Conservation (phyloP, 768 basidiomycete genomes). For the Leucocoprinus sp. region DNA sequence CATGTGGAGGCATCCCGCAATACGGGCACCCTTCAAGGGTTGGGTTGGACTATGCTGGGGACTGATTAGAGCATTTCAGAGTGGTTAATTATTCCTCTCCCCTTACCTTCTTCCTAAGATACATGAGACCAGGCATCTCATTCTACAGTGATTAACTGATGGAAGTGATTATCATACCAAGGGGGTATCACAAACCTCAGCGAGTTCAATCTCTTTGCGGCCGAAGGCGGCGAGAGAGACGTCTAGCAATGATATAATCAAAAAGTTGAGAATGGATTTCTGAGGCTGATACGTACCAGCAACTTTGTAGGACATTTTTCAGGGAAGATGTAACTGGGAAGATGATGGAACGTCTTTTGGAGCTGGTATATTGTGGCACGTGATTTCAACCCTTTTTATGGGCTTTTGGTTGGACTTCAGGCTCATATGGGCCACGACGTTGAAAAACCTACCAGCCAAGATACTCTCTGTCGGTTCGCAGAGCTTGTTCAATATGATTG, state of each 20-base stretch:
- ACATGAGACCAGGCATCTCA: slow-evolving; percentile 96
- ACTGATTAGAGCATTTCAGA: slow-evolving; percentile 15
- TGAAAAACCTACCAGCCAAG: slow-evolving; percentile 1
- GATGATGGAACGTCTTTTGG: slow-evolving; percentile 28
- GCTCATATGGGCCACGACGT: background rate
- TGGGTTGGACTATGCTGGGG: slow-evolving; percentile 67
- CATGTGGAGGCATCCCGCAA: slow-evolving; percentile 99
- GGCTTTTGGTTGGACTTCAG: background rate
- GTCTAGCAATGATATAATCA: slow-evolving; percentile 35
- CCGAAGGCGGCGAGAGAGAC: slow-evolving; percentile 98
- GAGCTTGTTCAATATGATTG: slow-evolving; percentile 74
- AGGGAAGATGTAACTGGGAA: slow-evolving; percentile 18
- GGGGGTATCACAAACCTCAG: slow-evolving; percentile 58
- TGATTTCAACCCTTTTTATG: slow-evolving; percentile 19
- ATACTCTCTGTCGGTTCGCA: slow-evolving; percentile 45
- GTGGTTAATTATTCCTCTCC: slow-evolving; percentile 10
- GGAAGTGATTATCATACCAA: slow-evolving; percentile 13
- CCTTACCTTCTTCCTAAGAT: slow-evolving; percentile 76
- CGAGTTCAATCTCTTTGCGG: slow-evolving; percentile 99
- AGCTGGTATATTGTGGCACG: slow-evolving; percentile 22
- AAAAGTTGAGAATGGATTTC: background rate
- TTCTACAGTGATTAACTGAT: slow-evolving; percentile 36
- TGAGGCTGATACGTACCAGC: slow-evolving; percentile 45
- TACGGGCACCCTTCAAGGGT: slow-evolving; percentile 90
- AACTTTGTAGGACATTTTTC: slow-evolving; percentile 82